Evolutionary conservation across 768 basidiomycete genomes (phyloP).

Genomic region (Suillus variegatus): DNA sequence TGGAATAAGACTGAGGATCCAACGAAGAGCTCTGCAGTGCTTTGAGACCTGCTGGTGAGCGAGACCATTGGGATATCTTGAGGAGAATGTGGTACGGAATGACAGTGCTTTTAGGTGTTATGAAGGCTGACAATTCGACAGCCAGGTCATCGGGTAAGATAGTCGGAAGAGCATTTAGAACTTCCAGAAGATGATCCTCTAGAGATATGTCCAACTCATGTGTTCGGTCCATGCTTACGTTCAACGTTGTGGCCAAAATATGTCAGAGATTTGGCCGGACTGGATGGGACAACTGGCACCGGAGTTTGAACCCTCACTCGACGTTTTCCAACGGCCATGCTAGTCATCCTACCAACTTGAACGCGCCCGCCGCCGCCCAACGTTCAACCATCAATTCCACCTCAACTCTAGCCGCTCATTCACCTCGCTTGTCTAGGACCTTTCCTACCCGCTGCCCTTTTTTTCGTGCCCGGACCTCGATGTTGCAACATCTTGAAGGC

Average conservation of each 20-base stretch:
- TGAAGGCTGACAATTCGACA: slow-evolving; percentile 40
- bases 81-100: slow-evolving; percentile 65
- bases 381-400: no score
- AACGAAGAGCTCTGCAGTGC: slow-evolving; percentile 45
- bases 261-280: no score
- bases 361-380: no score
- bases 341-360: no score
- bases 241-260: neutral
- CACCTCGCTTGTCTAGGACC: no score
- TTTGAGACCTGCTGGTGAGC: slow-evolving; percentile 46
- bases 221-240: neutral
- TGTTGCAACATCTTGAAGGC: neutral
- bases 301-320: no score
- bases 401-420: no score
- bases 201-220: slow-evolving; percentile 59
- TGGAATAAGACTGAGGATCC: slow-evolving; percentile 57
- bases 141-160: slow-evolving; percentile 49
- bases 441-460: no score
- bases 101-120: slow-evolving; percentile 33
- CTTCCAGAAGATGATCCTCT: slow-evolving; percentile 59
- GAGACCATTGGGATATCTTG: slow-evolving; percentile 68
- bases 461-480: neutral
- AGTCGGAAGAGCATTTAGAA: slow-evolving; percentile 45
- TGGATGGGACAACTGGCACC: no score
- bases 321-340: no score